phyloP scores from a whole-genome alignment of 148 eudicot genomes.

The Camellia japonica region DNA sequence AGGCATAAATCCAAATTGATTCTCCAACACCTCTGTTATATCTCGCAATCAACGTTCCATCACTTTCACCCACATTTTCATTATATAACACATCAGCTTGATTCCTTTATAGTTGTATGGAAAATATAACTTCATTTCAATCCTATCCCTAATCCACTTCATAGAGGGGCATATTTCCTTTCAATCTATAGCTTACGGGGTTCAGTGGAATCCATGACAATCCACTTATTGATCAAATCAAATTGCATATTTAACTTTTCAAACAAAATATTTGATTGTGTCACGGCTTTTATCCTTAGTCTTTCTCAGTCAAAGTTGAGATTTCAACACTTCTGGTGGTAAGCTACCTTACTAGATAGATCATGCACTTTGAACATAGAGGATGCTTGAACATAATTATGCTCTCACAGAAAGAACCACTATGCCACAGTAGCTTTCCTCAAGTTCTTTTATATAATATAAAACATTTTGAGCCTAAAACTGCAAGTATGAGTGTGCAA shows the following conservation, averaged over 20 bases:
- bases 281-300: background rate
- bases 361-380: background rate
- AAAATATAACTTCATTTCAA: background rate
- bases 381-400: background rate
- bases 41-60: too few relatives aligned
- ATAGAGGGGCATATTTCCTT: background rate
- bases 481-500: background rate
- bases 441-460: background rate
- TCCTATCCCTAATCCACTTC: background rate
- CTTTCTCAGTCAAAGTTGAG: background rate
- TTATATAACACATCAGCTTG: too few relatives aligned
- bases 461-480: background rate
- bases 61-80: too few relatives aligned
- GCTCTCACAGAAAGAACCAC: slow-evolving; percentile 6
- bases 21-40: too few relatives aligned
- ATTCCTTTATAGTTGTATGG: too few relatives aligned
- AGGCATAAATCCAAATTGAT: too few relatives aligned
- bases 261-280: background rate
- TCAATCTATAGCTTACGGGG: background rate
- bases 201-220: background rate
- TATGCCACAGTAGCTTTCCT: background rate
- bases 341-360: background rate
- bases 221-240: slow-evolving; percentile 1
- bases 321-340: background rate
- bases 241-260: background rate